phyloP scores from a whole-genome alignment of 164 flowering plant genomes.

The Piper betle region DNA sequence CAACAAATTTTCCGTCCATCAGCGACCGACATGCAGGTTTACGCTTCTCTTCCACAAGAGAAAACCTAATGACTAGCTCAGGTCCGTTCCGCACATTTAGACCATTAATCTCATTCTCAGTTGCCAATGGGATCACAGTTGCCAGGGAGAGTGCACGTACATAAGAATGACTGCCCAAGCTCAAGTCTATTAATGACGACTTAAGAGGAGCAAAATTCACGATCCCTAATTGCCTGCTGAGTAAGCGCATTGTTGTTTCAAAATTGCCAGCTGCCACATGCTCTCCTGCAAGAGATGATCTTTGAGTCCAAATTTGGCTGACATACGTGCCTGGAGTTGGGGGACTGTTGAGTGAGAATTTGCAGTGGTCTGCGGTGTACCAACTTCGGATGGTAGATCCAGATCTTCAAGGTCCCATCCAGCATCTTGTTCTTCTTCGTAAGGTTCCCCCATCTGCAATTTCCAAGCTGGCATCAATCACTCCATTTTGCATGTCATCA shows the following conservation, averaged over 20 bases:
- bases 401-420: constrained; percentile 65
- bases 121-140: constrained; percentile 44
- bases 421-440: constrained; percentile 48
- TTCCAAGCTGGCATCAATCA: constrained; percentile 22
- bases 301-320: constrained; percentile 76
- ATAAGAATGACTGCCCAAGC: constrained; percentile 60
- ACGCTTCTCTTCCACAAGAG: constrained; percentile 82
- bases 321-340: constrained; percentile 80
- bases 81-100: constrained; percentile 73
- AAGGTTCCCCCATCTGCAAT: constrained; percentile 45
- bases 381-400: too few relatives aligned
- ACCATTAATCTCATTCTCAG: constrained; percentile 58
- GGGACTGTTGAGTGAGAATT: constrained; percentile 34
- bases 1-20: constrained; percentile 42
- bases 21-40: constrained; percentile 56
- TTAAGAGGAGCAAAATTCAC: constrained; percentile 62
- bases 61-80: constrained; percentile 58
- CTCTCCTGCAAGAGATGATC: constrained; percentile 80
- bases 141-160: constrained; percentile 45
- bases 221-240: constrained; percentile 60
- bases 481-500: constrained; percentile 51
- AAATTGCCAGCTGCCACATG: constrained; percentile 95
- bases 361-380: constrained; percentile 28
- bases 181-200: constrained; percentile 61
- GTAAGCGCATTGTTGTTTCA: constrained; percentile 54